Conservation (phyloP, 257 asterid genomes). For the Hygrophila difformis region DNA sequence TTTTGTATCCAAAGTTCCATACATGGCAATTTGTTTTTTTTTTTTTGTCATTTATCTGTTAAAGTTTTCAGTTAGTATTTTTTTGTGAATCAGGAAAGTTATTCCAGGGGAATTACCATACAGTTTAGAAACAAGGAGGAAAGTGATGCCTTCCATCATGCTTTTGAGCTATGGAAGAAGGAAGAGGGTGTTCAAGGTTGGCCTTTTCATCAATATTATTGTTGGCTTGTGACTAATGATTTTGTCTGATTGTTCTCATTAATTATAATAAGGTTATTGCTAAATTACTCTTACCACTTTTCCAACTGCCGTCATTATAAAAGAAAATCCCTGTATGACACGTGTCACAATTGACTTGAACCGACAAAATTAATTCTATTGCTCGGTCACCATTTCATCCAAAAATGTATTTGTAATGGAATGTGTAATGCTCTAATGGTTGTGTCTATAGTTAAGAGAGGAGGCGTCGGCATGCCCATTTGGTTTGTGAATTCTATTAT, state of each 20-base stretch:
- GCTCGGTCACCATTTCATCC: too few species aligned
- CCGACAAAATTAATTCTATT: too few species aligned
- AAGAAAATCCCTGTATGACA: too few species aligned
- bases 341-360: too few species aligned
- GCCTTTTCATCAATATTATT: slow-evolving; percentile 27
- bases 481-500: neutral
- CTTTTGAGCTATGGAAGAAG: slow-evolving; percentile 94
- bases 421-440: too few species aligned
- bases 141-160: slow-evolving; percentile 82
- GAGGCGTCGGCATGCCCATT: neutral
- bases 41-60: too few species aligned
- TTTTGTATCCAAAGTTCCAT: too few species aligned
- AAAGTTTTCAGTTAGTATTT: slow-evolving; percentile 27
- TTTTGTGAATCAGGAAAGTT: slow-evolving; percentile 67
- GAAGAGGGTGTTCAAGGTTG: slow-evolving; percentile 74
- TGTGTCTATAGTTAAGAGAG: too few species aligned
- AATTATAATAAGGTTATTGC: slow-evolving; percentile 9
- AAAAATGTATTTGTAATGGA: too few species aligned
- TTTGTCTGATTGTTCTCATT: slow-evolving; percentile 3
- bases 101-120: slow-evolving; percentile 82
- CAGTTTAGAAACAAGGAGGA: slow-evolving; percentile 88
- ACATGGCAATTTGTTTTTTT: too few species aligned
- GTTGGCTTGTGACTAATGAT: slow-evolving; percentile 12
- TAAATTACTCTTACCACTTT: neutral
- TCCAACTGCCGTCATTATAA: neutral